phyloP scores from a whole-genome alignment of 1,139 yeast species.

The Geotrichum citri-aurantii region DNA sequence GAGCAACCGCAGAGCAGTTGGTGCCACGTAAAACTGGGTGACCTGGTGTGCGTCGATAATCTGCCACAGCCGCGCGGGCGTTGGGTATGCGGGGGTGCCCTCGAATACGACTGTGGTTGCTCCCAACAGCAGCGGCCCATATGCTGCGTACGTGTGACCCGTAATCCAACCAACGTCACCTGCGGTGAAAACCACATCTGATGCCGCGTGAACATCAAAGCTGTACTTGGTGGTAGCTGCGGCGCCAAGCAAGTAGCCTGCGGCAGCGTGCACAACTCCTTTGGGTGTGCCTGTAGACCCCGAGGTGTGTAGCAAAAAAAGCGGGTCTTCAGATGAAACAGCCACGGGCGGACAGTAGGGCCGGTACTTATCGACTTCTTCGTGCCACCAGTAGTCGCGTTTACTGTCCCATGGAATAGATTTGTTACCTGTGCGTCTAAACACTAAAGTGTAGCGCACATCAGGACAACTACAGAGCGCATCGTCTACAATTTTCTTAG shows the following conservation, averaged over 20 bases:
- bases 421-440: constrained; percentile 63
- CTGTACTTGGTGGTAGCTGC: constrained; percentile 63
- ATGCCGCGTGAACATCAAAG: constrained; percentile 61
- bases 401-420: constrained; percentile 56
- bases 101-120: constrained; percentile 79
- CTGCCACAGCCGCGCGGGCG: constrained; percentile 75
- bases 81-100: constrained; percentile 83
- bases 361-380: constrained; percentile 62
- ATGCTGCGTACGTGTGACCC: constrained; percentile 77
- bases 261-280: constrained; percentile 70
- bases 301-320: constrained; percentile 59
- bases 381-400: constrained; percentile 81
- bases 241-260: constrained; percentile 73
- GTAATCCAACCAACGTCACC: constrained; percentile 91
- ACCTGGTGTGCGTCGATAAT: constrained; percentile 72
- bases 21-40: constrained; percentile 83
- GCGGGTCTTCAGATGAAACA: constrained; percentile 56
- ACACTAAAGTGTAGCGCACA: constrained; percentile 64
- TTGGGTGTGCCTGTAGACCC: constrained; percentile 69
- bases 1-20: constrained; percentile 77
- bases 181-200: constrained; percentile 71
- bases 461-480: constrained; percentile 65
- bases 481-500: constrained; percentile 77
- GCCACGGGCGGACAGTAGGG: constrained; percentile 56
- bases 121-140: constrained; percentile 74